Base-by-base conservation (phyloP, 2,329 filamentous ascomycete genomes). In the Colletotrichum kahawae region DNA sequence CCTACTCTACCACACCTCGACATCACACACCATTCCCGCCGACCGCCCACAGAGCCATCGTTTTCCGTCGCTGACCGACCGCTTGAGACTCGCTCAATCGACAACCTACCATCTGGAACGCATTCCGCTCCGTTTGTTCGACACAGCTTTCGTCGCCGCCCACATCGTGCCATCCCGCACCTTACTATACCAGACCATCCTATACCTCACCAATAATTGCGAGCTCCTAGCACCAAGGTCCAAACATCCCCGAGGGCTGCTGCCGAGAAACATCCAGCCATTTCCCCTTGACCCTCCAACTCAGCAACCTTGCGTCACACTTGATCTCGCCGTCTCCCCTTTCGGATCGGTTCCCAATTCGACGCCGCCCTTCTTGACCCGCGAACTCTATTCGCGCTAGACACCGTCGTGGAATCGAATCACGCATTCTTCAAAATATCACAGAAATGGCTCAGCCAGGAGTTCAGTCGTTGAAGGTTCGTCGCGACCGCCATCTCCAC, bases 391-490 rank as follows among this genome's bases (percentile, higher is more conserved):
- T 70, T 73, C 74, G 70, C 70, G 67, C 60, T 60, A 34, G 48
- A 31, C 12, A 66, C 38, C 18, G 13, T 75, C 48, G 73, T 60
- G 57, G 36, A 75, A 64, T 73, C 48, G 31, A 65, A 65, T 12
- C 31, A 54, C 64, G 33, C 48, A 10, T 64, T 60, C 13, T 27
- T 21, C 7, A 33, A 27, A 75, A 60, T 65, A 63, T 24, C 21
- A 60, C 57, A 63, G 48, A 91, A 89, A 96, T 96, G 90, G 93
- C 94, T 82, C 92, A 93, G 85, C 94, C 93, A 77, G 94, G 94
- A 82, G 96, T 96, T 82, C 95, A 97, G 88, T 97, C 95, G 80
- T 88, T 98, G 84, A 98, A 98, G 95, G 95, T 97, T 88, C 75
- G 67, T 60, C 64, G 68, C 63, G 70, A 75, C 54, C 48, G 21